phyloP scores from a whole-genome alignment of 108 stramenopile species.

The Cyclotella baltica region DNA sequence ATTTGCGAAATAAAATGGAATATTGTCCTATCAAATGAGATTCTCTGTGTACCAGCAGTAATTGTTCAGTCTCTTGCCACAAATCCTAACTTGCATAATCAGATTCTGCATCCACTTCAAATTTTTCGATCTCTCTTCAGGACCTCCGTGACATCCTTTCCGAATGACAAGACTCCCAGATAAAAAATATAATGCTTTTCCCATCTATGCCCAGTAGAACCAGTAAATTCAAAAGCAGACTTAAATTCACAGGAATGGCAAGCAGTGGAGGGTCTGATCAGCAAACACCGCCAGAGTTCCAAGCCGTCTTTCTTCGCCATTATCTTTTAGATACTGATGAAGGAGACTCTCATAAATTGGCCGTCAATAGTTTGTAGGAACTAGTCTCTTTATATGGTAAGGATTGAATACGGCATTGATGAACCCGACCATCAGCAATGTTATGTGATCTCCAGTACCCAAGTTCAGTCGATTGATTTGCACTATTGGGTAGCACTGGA shows the following conservation, averaged over 20 bases:
- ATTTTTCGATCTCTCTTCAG: not conserved
- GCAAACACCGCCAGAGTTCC: slow-evolving; percentile 79
- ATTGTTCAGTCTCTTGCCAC: too few species aligned
- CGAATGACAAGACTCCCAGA: slow-evolving; percentile 83
- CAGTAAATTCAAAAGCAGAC: slow-evolving; percentile 73
- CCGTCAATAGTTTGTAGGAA: slow-evolving; percentile 65
- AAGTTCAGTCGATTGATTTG: slow-evolving; percentile 38
- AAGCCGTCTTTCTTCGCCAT: slow-evolving; percentile 72
- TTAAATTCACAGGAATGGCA: slow-evolving; percentile 84
- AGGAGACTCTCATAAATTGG: slow-evolving; percentile 56
- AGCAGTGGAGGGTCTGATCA: slow-evolving; percentile 73
- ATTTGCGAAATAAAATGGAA: too few species aligned
- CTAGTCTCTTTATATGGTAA: slow-evolving; percentile 63
- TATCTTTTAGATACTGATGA: slow-evolving; percentile 68
- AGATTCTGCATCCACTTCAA: not conserved
- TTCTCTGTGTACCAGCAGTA: too few species aligned
- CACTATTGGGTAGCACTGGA: slow-evolving; percentile 35
- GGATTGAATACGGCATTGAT: slow-evolving; percentile 64
- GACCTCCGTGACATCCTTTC: slow-evolving; percentile 27
- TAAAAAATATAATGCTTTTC: slow-evolving; percentile 82
- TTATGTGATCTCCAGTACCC: slow-evolving; percentile 45
- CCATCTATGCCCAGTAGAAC: slow-evolving; percentile 75
- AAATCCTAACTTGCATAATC: not conserved
- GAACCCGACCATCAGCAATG: slow-evolving; percentile 62
- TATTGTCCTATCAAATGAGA: too few species aligned